Conservation (phyloP, 1,139 yeast genomes). For the Pneumocystis jirovecii region DNA sequence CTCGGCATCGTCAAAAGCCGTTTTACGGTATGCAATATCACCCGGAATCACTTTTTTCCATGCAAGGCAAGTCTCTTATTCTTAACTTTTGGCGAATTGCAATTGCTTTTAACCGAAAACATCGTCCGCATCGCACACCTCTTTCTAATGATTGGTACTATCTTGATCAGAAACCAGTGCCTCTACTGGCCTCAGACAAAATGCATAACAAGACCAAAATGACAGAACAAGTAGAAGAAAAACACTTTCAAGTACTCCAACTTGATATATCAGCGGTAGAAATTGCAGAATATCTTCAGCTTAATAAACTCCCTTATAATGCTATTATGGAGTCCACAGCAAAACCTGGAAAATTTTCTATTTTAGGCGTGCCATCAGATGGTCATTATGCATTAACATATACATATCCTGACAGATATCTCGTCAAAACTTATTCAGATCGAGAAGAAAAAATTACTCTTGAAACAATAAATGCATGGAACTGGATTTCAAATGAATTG, state of each 20-base stretch:
- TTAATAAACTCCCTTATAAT: slow-evolving; percentile 20
- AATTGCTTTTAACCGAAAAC: slow-evolving; percentile 23
- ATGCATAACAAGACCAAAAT: not conserved
- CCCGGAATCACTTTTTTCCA: slow-evolving; percentile 86
- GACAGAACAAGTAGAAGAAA: not conserved
- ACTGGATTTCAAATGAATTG: not conserved
- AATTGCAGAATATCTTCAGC: not conserved
- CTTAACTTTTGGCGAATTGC: slow-evolving; percentile 51
- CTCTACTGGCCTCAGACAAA: not conserved
- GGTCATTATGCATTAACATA: slow-evolving; percentile 5
- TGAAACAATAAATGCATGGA: not conserved
- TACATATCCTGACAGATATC: slow-evolving; percentile 7
- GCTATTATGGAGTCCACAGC: slow-evolving; percentile 60
- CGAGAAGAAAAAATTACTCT: not conserved
- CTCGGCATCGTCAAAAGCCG: slow-evolving; percentile 43
- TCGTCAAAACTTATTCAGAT: not conserved
- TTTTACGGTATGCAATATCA: slow-evolving; percentile 93
- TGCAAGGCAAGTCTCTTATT: slow-evolving; percentile 44
- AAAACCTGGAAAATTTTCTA: slow-evolving; percentile 73
- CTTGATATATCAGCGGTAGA: not conserved
- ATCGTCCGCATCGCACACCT: not conserved
- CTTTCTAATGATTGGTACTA: not conserved
- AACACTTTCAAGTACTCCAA: not conserved
- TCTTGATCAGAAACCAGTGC: not conserved
- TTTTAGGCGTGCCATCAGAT: slow-evolving; percentile 50